Base-by-base conservation (phyloP, 1,139 yeast species). In the Hemisphaericaspora xylanilytica region DNA sequence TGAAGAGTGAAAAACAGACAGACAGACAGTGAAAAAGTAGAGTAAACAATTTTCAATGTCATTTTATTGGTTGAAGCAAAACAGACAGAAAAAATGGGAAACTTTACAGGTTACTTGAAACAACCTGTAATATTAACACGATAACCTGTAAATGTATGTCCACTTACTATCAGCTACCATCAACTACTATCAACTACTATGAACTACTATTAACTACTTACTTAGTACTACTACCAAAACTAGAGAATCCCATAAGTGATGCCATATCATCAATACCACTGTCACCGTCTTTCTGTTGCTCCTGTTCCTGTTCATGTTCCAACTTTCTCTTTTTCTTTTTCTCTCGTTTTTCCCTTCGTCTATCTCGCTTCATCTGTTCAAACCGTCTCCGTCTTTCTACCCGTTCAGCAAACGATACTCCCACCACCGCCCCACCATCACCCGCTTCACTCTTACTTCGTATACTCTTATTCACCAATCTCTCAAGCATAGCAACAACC, bases 231-330 rank as follows among this genome's bases (percentile, higher is more conserved):
- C 63, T 46, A 1, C 73, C 73, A 55, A 79, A 80, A 2, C 70
- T 70, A 2, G 63, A 51, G 46, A 85, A 80, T 2, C 92, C 92
- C 89, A 85, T 81, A 43, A 70, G 46, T 6, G 57, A 48, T 12
- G 58, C 54, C 53, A 81, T 57, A 6, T 63, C 70, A 30, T 46
- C 51, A 3, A 41, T 51, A 8, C 34, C 37, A 14, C 35, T 32
- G 10, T 38, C 50, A 7, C 28, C 47, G 12, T 37, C 40, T 8
- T 36, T 20, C n/a, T n/a, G n/a, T n/a, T n/a, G 21, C 5, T 20
- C 21, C 8, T 20, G 43, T 12, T 36, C 43, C 22, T 36, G 5
- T 12, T 37, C 14, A 6, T 30, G 5, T 30, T 36, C 44, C 47
- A 15, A 37, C 40, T 37, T 42, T 35, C 41, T 40, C 7, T 33